Percentiles rank a stretch among this genome's conserved stretches.
phyloP scores from a whole-genome alignment of 2,329 filamentous ascomycete genomes.

The Ceratocystis cubensis region DNA sequence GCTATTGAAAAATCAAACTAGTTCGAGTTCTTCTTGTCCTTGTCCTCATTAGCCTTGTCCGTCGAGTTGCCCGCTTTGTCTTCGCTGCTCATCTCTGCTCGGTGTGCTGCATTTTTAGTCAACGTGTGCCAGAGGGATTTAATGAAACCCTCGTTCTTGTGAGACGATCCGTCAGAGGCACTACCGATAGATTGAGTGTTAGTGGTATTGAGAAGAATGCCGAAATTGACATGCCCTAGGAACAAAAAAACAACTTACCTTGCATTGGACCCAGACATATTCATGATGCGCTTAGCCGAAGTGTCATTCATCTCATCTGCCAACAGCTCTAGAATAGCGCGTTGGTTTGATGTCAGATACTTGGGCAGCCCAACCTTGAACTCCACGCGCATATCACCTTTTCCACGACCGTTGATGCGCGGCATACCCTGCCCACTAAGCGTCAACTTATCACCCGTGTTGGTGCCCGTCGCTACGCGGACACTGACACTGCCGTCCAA shows the following conservation, averaged over 20 bases:
- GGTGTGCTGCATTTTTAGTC: constrained; percentile 58
- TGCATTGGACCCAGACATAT: constrained; percentile 37
- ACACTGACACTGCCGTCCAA: constrained; percentile 83
- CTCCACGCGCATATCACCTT: constrained; percentile 80
- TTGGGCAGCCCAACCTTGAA: constrained; percentile 95
- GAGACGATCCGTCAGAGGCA: constrained; percentile 28
- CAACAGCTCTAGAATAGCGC: constrained; percentile 86
- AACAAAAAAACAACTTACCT: constrained; percentile 33
- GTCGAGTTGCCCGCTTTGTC: constrained; percentile 21
- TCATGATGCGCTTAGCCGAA: constrained; percentile 85
- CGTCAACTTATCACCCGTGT: constrained; percentile 82
- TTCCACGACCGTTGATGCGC: constrained; percentile 55
- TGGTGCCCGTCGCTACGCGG: constrained; percentile 81
- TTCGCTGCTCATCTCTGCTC: constrained; percentile 29
- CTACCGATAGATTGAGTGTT: neutral
- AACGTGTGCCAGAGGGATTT: constrained; percentile 89
- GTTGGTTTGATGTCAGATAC: constrained; percentile 79
- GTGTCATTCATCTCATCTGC: constrained; percentile 94
- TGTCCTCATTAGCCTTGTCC: constrained; percentile 22
- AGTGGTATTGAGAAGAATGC: neutral
- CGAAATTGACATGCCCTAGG: neutral
- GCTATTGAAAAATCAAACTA: too few species aligned
- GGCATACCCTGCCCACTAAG: constrained; percentile 90
- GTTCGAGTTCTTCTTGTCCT: constrained; percentile 22
- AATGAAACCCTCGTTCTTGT: constrained; percentile 78